These are phyloP conservation scores for Ustilago crameri DNA, from an alignment of 1,284 basidiomycete genomes.

Conservation along the genomic window DNA sequence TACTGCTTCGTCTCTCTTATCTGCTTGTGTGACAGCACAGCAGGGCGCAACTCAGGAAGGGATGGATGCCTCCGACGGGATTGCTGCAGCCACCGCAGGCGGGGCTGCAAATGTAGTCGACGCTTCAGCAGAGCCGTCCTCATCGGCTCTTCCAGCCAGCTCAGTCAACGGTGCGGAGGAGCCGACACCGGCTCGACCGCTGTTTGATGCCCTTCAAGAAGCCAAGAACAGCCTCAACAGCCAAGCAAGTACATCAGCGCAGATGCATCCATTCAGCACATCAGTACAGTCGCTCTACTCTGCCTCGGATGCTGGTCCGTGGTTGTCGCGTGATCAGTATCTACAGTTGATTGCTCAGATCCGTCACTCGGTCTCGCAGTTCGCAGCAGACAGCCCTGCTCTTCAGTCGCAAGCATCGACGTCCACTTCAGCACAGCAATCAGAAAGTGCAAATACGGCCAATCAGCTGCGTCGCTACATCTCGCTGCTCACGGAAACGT, in stretches of 20 bases:
- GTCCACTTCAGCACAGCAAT: slow-evolving; percentile 8
- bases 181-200: slow-evolving; percentile 7
- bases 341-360: slow-evolving; percentile 41
- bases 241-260: slow-evolving; percentile 12
- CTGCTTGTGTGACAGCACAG: neutral
- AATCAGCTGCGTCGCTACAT: slow-evolving; percentile 42
- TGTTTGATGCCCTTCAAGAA: slow-evolving; percentile 25
- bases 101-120: neutral
- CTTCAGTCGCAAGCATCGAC: slow-evolving; percentile 10
- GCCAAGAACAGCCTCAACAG: slow-evolving; percentile 18
- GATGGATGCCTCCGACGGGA: slow-evolving; percentile 17
- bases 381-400: slow-evolving; percentile 34
- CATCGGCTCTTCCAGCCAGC: slow-evolving; percentile 19
- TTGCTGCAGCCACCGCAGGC: neutral
- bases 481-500: slow-evolving; percentile 42
- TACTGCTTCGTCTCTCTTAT: neutral
- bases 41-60: neutral
- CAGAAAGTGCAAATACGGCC: slow-evolving; percentile 6
- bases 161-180: slow-evolving; percentile 5
- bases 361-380: slow-evolving; percentile 40
- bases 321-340: slow-evolving; percentile 44
- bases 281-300: slow-evolving; percentile 36
- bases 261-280: slow-evolving; percentile 36
- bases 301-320: slow-evolving; percentile 5
- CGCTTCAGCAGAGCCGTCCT: slow-evolving; percentile 8